Percentiles rank a stretch among this genome's conserved stretches.
Conservation (phyloP, 768 basidiomycete genomes). For the Tephrocybe rancida region DNA sequence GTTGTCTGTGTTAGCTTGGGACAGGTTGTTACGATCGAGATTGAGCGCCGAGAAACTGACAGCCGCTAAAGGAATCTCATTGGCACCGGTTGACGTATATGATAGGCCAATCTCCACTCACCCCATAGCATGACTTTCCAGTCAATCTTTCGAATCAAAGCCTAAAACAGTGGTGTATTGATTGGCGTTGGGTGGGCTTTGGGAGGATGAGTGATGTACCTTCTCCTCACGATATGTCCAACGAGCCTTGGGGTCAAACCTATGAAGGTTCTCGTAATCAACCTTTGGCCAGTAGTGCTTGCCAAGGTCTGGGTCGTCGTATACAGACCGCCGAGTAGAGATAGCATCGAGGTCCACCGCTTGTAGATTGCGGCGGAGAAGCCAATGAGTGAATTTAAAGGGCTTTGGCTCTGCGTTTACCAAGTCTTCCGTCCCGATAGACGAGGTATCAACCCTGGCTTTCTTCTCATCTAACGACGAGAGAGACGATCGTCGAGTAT, state of each 20-base stretch:
- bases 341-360: conserved; percentile 36
- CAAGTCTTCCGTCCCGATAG: conserved; percentile 28
- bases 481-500: conserved; percentile 6
- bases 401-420: conserved; percentile 37
- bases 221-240: conserved; percentile 64
- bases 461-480: conserved; percentile 6
- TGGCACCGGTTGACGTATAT: not conserved
- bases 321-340: conserved; percentile 54
- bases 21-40: conserved; percentile 54
- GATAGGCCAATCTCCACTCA: conserved; percentile 5
- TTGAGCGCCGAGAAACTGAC: conserved; percentile 61
- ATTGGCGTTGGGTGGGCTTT: not conserved
- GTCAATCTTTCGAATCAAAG: conserved; percentile 56
- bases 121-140: conserved; percentile 62
- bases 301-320: conserved; percentile 49
- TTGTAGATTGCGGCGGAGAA: conserved; percentile 29
- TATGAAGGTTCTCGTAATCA: conserved; percentile 55
- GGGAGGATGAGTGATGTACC: conserved; percentile 22
- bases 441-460: conserved; percentile 14
- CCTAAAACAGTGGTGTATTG: conserved; percentile 25
- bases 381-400: conserved; percentile 34
- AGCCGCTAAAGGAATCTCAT: conserved; percentile 31
- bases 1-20: conserved; percentile 59
- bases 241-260: conserved; percentile 57
- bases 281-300: conserved; percentile 50